phyloP scores from a whole-genome alignment of 2,329 filamentous ascomycete genomes.

The Aspergillus caelatus region DNA sequence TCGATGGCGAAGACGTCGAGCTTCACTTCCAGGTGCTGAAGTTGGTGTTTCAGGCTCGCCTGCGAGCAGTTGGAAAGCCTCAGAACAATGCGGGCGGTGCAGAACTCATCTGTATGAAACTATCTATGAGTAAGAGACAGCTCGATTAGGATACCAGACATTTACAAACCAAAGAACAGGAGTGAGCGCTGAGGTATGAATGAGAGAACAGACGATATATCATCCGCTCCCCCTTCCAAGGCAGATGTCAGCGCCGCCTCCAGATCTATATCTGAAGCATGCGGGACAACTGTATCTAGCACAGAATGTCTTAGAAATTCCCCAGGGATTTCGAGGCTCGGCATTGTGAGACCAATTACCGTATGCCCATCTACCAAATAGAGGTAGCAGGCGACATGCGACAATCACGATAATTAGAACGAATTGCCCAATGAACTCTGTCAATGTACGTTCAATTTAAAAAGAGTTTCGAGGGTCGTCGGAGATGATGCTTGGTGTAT shows the following conservation, averaged over 20 bases:
- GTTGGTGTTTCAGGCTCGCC: conserved; percentile 49
- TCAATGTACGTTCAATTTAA: background rate
- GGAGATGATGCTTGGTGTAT: conserved; percentile 19
- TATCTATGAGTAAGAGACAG: conserved; percentile 53
- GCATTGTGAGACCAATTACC: conserved; percentile 33
- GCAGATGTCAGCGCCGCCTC: conserved; percentile 47
- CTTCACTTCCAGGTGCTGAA: conserved; percentile 53
- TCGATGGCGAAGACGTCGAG: conserved; percentile 54
- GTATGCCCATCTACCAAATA: conserved; percentile 24
- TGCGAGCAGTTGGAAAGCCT: conserved; percentile 55
- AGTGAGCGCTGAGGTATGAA: conserved; percentile 54
- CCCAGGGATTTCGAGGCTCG: conserved; percentile 39
- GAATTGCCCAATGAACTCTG: background rate
- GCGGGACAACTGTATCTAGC: conserved; percentile 48
- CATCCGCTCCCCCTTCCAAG: conserved; percentile 48
- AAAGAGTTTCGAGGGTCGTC: conserved; percentile 3
- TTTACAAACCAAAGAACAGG: conserved; percentile 54
- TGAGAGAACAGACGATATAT: conserved; percentile 48
- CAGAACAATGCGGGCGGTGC: conserved; percentile 55
- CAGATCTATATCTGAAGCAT: conserved; percentile 42
- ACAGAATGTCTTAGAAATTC: conserved; percentile 47
- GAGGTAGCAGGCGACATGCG: background rate
- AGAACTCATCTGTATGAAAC: conserved; percentile 55
- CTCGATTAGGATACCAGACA: conserved; percentile 10
- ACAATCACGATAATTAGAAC: background rate